Base-by-base conservation (phyloP, 1,284 basidiomycete genomes). In the Microbotryum saponariae region DNA sequence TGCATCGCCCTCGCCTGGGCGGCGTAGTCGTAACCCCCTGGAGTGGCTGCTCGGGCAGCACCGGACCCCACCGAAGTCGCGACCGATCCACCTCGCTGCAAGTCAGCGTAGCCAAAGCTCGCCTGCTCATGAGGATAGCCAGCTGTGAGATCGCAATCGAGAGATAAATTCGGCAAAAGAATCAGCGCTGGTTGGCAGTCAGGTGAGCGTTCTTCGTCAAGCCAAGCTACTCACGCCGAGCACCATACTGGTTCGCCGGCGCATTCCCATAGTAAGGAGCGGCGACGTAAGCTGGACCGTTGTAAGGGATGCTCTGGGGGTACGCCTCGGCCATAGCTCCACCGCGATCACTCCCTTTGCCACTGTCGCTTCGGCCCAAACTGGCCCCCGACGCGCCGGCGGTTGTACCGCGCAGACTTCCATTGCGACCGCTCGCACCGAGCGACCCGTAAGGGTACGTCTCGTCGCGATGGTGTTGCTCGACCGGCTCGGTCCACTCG, bases 101-200 rank as follows among this genome's bases (percentile, higher is more conserved):
- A 64, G 46, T 65, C 55, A 10, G 56, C 56, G 56, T 66, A 68
- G 25, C 54, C 53, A 42, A 54, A 62, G 6, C 54, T 52, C 10
- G 52, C 21, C 45, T 62, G 66, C 51, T 68, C 67, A 16, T 51
- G 53, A 44, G 67, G 62, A 56, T 65, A 68, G 18, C 64, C 64
- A 25, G 62, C 63, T 67, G 49, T 4, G 16, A 14, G 48, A 25
- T 29, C 23, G 14, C 7, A 3, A 29, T 51, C 9, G 23, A 29
- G 14, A 16, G 27, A 6, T n/a, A 21, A 4, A 49, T 18, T 31
- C 31, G 31, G 1, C 31, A 3, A 31, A 31, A 31, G 47, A 21
- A 31, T 33, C 47, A 25, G 27, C 27, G 31, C 48, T 44, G 31
- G 31, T 46, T 37, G 25, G 10, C 14, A 8, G 23, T 10, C 29